Evolutionary conservation across 2,329 filamentous ascomycete genomes (phyloP).

Genomic region (Ascochyta rabiei): DNA sequence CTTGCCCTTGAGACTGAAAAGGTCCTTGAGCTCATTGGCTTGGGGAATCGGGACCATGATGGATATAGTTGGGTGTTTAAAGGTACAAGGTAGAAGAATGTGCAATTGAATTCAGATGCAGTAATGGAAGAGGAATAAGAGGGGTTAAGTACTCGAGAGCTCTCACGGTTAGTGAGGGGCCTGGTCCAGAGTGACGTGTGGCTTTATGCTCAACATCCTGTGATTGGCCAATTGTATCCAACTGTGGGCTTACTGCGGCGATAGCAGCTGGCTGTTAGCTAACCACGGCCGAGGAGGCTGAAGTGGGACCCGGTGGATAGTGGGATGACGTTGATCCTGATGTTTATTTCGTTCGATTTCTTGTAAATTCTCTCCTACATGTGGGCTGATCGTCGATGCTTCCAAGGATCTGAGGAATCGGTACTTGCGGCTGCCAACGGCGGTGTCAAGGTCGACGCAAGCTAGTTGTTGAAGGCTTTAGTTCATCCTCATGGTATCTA

Average conservation of each 20-base stretch:
- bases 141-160: constrained; percentile 43
- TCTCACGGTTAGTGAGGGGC: constrained; percentile 28
- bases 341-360: constrained; percentile 10
- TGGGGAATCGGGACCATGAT: constrained; percentile 57
- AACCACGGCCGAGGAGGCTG: constrained; percentile 23
- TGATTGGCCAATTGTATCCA: constrained; percentile 25
- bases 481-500: not conserved
- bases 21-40: constrained; percentile 63
- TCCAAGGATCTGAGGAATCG: not conserved
- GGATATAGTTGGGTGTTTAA: constrained; percentile 54
- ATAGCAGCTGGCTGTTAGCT: constrained; percentile 24
- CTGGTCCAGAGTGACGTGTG: constrained; percentile 37
- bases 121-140: constrained; percentile 27
- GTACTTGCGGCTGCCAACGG: no score
- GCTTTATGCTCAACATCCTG: constrained; percentile 16
- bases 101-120: constrained; percentile 23
- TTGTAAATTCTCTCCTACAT: constrained; percentile 7
- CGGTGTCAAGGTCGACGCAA: no score
- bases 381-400: constrained; percentile 1
- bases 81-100: constrained; percentile 15
- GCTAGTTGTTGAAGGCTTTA: not conserved
- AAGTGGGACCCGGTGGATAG: constrained; percentile 25
- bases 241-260: constrained; percentile 30
- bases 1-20: constrained; percentile 61
- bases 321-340: constrained; percentile 20